These are phyloP conservation scores for Cystobasidium pallidum DNA, from an alignment of 1,284 basidiomycete species.

Conservation along the genomic window DNA sequence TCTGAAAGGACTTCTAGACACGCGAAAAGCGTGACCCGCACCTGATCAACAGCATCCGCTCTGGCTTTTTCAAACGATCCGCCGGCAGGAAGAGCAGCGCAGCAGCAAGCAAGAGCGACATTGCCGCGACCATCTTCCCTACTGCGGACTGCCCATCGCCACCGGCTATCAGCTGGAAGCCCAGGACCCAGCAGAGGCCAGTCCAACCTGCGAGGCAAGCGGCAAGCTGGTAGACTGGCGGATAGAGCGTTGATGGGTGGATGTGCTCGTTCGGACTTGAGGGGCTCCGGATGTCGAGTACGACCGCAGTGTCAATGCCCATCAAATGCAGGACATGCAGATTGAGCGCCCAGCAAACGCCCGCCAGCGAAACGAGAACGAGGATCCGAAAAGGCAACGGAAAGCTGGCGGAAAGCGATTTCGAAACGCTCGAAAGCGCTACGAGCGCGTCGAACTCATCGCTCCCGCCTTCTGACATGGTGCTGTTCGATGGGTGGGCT, in stretches of 20 bases:
- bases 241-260: conserved; percentile 52
- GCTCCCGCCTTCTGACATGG: conserved; percentile 4
- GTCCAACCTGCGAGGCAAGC: conserved; percentile 45
- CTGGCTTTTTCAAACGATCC: conserved; percentile 48
- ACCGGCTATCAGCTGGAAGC: conserved; percentile 42
- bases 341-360: conserved; percentile 82
- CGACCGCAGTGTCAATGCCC: conserved; percentile 72
- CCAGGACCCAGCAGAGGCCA: conserved; percentile 46
- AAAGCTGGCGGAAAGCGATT: conserved; percentile 59
- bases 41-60: conserved; percentile 50
- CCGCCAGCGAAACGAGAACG: conserved; percentile 69
- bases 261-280: conserved; percentile 42
- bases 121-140: conserved; percentile 26
- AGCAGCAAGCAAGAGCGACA: conserved; percentile 40
- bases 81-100: conserved; percentile 47
- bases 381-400: conserved; percentile 82
- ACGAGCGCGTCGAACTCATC: conserved; percentile 29
- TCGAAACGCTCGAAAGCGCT: conserved; percentile 26
- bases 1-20: too few relatives aligned
- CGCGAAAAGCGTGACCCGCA: conserved; percentile 32
- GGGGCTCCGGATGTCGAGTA: conserved; percentile 60
- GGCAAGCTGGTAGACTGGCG: conserved; percentile 50
- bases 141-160: conserved; percentile 33
- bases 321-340: conserved; percentile 74
- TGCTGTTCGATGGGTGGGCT: neutral